Percentiles rank a stretch among this genome's conserved stretches.
Evolutionary conservation across 805 yeast species (phyloP).

Genomic region (Candida hungchunana): DNA sequence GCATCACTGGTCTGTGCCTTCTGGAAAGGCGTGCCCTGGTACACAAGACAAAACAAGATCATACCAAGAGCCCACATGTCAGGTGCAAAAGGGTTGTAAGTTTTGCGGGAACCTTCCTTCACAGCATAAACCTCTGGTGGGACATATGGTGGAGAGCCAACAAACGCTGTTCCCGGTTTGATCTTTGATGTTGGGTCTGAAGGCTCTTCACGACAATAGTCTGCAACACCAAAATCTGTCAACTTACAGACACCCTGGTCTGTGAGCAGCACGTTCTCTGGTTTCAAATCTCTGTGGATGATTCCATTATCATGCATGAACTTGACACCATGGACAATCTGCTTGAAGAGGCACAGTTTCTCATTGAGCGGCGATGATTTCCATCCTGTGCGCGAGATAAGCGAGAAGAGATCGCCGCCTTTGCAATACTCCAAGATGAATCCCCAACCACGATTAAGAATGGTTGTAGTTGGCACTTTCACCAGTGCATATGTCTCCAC

Average conservation of each 20-base stretch:
- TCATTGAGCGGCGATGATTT: conserved; percentile 45
- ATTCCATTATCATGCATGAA: conserved; percentile 62
- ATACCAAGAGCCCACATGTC: conserved; percentile 76
- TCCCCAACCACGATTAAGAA: conserved; percentile 70
- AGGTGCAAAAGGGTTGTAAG: conserved; percentile 60
- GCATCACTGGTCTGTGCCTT: conserved; percentile 44
- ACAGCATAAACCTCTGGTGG: conserved; percentile 70
- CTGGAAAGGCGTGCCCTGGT: conserved; percentile 57
- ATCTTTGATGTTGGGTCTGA: conserved; percentile 43
- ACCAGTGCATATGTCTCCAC: conserved; percentile 51
- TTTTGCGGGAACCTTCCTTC: conserved; percentile 33
- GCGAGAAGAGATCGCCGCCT: conserved; percentile 54
- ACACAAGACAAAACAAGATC: conserved; percentile 55
- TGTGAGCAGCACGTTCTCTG: conserved; percentile 65
- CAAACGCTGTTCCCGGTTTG: conserved; percentile 40
- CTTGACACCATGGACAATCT: conserved; percentile 55
- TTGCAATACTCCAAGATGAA: conserved; percentile 60
- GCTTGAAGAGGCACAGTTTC: conserved; percentile 65
- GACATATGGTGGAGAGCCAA: conserved; percentile 79
- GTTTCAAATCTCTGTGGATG: conserved; percentile 71
- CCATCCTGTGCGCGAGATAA: conserved; percentile 59
- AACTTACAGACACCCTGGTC: conserved; percentile 58
- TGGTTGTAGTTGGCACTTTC: conserved; percentile 51
- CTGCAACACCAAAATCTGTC: conserved; percentile 76
- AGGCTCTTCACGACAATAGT: conserved; percentile 52